A percentile compares a stretch with the other conserved stretches of the same genome.
Conservation (phyloP, 2,329 filamentous ascomycete genomes). For the Phoma sp. region DNA sequence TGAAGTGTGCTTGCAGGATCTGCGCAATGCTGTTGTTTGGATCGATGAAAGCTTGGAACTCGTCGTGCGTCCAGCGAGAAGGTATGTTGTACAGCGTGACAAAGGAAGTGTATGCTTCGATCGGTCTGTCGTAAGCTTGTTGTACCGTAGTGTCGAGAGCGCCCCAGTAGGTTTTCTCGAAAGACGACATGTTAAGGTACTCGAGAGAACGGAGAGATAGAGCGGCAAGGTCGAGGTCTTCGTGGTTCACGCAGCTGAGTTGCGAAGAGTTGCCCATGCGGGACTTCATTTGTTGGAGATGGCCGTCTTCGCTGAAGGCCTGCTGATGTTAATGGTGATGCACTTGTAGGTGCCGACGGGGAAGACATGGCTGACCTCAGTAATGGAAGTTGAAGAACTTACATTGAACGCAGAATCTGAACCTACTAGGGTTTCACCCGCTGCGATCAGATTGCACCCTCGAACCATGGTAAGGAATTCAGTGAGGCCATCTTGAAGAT, state of each 20-base stretch:
- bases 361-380: not conserved
- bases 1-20: constrained; percentile 57
- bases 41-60: constrained; percentile 55
- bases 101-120: constrained; percentile 52
- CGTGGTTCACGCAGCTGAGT: constrained; percentile 28
- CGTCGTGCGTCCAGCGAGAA: constrained; percentile 49
- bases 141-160: constrained; percentile 36
- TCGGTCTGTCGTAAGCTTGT: constrained; percentile 39
- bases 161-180: constrained; percentile 38
- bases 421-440: constrained; percentile 28
- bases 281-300: constrained; percentile 41
- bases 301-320: constrained; percentile 43
- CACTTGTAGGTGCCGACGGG: constrained; percentile 1
- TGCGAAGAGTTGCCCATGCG: constrained; percentile 31
- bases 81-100: constrained; percentile 53
- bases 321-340: constrained; percentile 13
- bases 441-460: constrained; percentile 47
- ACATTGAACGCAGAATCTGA: constrained; percentile 41
- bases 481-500: constrained; percentile 46
- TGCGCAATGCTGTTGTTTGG: constrained; percentile 52
- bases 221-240: constrained; percentile 41
- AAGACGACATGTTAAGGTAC: constrained; percentile 37
- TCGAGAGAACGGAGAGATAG: constrained; percentile 38
- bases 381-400: constrained; percentile 13
- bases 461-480: constrained; percentile 50